Base-by-base conservation (phyloP, 805 yeast species). In the Yarrowia sp. region DNA sequence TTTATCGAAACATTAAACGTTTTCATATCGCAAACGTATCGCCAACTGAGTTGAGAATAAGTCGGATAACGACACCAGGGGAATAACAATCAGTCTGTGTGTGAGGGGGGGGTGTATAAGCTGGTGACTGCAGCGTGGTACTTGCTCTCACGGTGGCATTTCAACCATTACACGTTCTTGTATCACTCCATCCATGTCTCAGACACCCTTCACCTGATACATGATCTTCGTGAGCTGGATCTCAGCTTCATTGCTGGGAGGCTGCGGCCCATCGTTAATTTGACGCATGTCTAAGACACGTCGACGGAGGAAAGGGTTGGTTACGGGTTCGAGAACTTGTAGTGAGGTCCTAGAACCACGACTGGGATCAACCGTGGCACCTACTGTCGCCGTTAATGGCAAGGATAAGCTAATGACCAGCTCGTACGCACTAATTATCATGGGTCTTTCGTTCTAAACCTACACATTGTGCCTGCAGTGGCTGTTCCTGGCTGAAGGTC, bases 381-480 rank as follows among this genome's bases (percentile, higher is more conserved):
- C 30, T 24, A 24, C 30, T 5, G 6, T 7, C 30, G 6, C 30
- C 30, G 30, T 24, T 24, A 24, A 24, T 24, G 30, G 30, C 30
- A 24, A 24, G 30, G 30, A 46, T 44, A 44, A 20, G 49, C 49
- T 44, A 44, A 12, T 13, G 15, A n/a, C 33, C 15, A 15, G 33
- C 47, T 20, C 49, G 30, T 44, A 44, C 33, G 19, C 49, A 13
- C 38, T 30, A 7, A 19, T 4, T 30, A 47, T 47, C 53, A 47
- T 47, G 53, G 53, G 55, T 49, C 42, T 36, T 50, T 17, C n/a
- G 15, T 12, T 6, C 56, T 36, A 36, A 52, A 52, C 56, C 30
- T 50, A 50, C 53, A 49, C 19, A 13, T 10, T n/a, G 56, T 50
- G n/a, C 56, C 56, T 50, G 56, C 56, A 50, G 56, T 19, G 20